Evolutionary conservation across 164 flowering plant genomes (phyloP), one percentile per base, ranked within the genome.

Genomic region (Sedum album): DNA sequence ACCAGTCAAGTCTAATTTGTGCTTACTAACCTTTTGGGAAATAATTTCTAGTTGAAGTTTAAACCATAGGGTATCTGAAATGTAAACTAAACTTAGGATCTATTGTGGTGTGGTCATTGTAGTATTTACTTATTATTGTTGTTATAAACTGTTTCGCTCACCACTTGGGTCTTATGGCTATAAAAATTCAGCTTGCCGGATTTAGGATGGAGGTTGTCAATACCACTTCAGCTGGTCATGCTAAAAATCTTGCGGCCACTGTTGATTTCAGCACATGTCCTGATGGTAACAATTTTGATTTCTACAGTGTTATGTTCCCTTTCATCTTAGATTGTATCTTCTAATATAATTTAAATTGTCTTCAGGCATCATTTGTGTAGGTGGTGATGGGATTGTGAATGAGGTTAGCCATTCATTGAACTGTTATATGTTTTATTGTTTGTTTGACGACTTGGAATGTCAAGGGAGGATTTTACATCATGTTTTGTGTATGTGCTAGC

Each of bases 301-400:
- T 41, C 15, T 41, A 14, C 11, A 41, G 46, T 41, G 46, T 41
- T 7, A 8, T 41, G 2, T 41, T 18, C 21, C 13, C 38, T 51
- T n/a, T 35, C 57, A 23, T 0, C 39, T n/a, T n/a, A 48, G 61
- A 61, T 0, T n/a, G 9, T 63, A 25, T 31, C 30, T 35, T 26
- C 15, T 9, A 55, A 14, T 70, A 65, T 26, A 31, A 49, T 15
- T 38, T 36, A 42, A 1, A 66, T 38, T 17, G 6, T 42, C 68
- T 55, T 28, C 83, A 94, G 99, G 99, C 73, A 94, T 94, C 61
- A 90, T 94, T 72, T 94, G 99, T 75, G 96, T 94, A 72, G 99
- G 99, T 68, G 99, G 99, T 76, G 99, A 94, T 83, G 99, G 99
- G 64, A 94, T 94, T 77, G 83, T 94, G 17, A 94, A 94, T 78